These are phyloP conservation scores for Plasmodium knowlesi DNA, from an alignment of 169 alveolate genomes.

Conservation along the genomic window DNA sequence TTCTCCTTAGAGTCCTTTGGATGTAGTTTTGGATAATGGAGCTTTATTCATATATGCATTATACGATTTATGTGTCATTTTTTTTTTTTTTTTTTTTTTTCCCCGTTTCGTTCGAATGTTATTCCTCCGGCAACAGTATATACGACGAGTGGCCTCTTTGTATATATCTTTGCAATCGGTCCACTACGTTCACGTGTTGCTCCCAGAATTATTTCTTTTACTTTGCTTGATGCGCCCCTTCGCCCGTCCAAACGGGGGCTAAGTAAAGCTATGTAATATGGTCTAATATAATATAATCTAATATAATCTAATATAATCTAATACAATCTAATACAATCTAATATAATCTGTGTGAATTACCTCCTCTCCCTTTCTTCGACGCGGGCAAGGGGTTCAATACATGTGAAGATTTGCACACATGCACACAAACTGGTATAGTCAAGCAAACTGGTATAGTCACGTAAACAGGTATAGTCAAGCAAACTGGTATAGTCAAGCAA, in stretches of 20 bases:
- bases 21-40: neutral
- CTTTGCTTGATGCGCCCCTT: neutral
- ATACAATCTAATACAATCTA: no score
- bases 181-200: neutral
- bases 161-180: neutral
- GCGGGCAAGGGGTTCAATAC: neutral
- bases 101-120: neutral
- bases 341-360: neutral
- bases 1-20: neutral
- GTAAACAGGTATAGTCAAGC: no score
- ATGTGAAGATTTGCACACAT: neutral
- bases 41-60: neutral
- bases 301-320: no score
- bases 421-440: neutral
- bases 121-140: neutral
- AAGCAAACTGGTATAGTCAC: no score
- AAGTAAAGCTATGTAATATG: neutral
- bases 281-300: no score
- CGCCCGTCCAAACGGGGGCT: neutral
- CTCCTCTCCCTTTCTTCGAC: neutral
- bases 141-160: neutral
- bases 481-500: neutral
- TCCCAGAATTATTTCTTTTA: neutral
- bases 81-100: neutral
- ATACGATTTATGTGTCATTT: constrained; percentile 6